Evolutionary conservation across 2,329 filamentous ascomycete species (phyloP), one percentile per base, ranked within the genome.

Genomic region (Cladosporium velox): DNA sequence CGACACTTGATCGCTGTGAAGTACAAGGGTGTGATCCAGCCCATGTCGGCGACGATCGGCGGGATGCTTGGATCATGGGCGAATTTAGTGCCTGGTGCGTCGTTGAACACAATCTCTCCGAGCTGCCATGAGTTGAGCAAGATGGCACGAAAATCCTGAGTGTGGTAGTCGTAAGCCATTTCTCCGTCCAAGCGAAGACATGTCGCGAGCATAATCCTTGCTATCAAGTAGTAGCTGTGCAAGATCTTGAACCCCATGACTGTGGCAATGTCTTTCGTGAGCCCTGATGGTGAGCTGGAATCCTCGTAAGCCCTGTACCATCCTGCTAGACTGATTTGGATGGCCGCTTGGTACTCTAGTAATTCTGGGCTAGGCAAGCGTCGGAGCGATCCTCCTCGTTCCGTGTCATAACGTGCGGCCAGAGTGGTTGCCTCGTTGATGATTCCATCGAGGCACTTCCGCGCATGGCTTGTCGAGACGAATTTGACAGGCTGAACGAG

Each of bases 1-100:
- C 73, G 69, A 47, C 72, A 74, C 60, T 72, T 72, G 12, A 67
- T 67, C 12, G 70, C 71, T 14, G 65, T 65, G 52, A 72, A 71
- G 60, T 69, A 72, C 3, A 74, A 57, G 18, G 70, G 67, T 15
- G 71, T 64, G 61, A 64, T 64, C 61, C 61, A 64, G 51, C 61
- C 61, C 61, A 64, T 64, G 51, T 64, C 61, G 2, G 61, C 61
- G 11, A 64, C 61, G 1, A 64, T 64, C 1, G 61, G 61, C 5
- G 61, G 61, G 2, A 64, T 41, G 7, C 49, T 54, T 7, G 61
- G 61, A 11, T 64, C 51, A 11, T 64, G 61, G 7, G 51, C 61
- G 18, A 55, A 64, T 3, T 54, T 47, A 18, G 61, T 64, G 24
- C 61, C 61, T 8, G 49, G 51, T 14, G 34, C 61, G 10, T 64